These are phyloP conservation scores for Mycena leptocephala DNA, from an alignment of 768 basidiomycete genomes.

Conservation along the genomic window DNA sequence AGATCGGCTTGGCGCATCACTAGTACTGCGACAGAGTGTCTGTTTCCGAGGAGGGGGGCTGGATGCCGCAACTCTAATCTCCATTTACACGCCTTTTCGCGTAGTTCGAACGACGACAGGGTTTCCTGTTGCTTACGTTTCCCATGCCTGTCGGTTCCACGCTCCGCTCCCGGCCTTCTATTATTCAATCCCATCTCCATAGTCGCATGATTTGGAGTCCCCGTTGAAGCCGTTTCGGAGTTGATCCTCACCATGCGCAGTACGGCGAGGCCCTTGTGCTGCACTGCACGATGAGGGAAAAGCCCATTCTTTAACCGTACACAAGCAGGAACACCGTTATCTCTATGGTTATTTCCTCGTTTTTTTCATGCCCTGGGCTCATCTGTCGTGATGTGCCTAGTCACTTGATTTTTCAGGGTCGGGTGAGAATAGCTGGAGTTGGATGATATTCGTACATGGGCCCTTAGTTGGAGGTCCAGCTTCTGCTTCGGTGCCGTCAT, in stretches of 20 bases:
- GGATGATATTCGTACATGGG: constrained; percentile 2
- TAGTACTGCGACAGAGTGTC: background rate
- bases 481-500: background rate
- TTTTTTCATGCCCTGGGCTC: background rate
- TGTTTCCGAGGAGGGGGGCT: background rate
- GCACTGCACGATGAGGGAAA: too few species aligned
- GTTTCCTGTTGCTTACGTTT: background rate
- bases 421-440: too few species aligned
- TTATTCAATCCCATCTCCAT: background rate
- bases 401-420: constrained; percentile 22
- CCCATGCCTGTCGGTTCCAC: constrained; percentile 8
- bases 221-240: background rate
- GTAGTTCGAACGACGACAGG: background rate
- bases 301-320: too few species aligned
- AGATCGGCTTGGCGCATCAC: constrained; percentile 5
- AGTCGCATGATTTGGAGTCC: background rate
- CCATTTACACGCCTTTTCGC: constrained; percentile 14
- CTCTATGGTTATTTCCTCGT: constrained; percentile 18
- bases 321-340: constrained; percentile 3
- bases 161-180: background rate
- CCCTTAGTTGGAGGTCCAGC: constrained; percentile 11
- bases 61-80: background rate
- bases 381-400: constrained; percentile 19
- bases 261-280: background rate
- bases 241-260: background rate